These are phyloP conservation scores for Solanum peruvianum DNA, from an alignment of 257 asterid species.

Conservation along the genomic window DNA sequence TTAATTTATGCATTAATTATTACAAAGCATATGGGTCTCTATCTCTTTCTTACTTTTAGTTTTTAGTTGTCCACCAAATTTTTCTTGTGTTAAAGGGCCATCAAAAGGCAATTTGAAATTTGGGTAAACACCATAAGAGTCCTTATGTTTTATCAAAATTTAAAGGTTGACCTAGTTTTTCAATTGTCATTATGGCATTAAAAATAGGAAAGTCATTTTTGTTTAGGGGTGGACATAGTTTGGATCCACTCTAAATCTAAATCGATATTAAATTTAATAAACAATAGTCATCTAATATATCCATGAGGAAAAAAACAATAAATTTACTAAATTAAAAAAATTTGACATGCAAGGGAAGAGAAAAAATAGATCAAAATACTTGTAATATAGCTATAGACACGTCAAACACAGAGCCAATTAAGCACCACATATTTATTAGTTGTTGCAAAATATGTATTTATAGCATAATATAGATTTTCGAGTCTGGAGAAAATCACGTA, in stretches of 20 bases:
- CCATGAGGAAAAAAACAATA: not conserved
- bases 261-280: not conserved
- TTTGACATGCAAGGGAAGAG: not conserved
- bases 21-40: not conserved
- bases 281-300: not conserved
- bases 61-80: not conserved
- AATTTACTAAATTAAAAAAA: not conserved
- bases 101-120: not conserved
- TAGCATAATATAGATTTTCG: too few relatives aligned
- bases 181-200: not conserved
- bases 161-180: not conserved
- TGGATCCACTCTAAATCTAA: not conserved
- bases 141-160: not conserved
- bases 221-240: not conserved
- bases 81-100: not conserved
- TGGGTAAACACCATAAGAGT: not conserved
- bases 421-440: not conserved
- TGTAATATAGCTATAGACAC: not conserved
- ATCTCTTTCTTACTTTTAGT: not conserved
- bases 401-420: not conserved
- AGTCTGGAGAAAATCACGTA: accelerated
- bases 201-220: too few relatives aligned
- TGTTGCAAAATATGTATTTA: not conserved
- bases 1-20: not conserved
- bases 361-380: not conserved